Base-by-base conservation (phyloP, 2,329 filamentous ascomycete species). In the Pestalotiopsis sp. region DNA sequence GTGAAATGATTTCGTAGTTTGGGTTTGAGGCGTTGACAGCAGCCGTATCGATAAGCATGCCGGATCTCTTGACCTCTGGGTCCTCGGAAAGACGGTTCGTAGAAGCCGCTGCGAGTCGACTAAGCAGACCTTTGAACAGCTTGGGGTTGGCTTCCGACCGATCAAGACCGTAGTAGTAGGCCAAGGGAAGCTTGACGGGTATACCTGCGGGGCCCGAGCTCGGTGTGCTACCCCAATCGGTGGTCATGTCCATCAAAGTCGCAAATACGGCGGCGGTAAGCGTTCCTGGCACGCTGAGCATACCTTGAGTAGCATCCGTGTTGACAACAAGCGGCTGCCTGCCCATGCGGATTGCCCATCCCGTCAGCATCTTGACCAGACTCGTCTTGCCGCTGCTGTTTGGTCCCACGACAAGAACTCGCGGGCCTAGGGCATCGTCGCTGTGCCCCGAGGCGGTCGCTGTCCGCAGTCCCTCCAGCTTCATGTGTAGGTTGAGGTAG, bases 171-270 rank as follows among this genome's bases (percentile, higher is more conserved):
- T 93, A 97, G 80, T 94, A 93, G 78, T 97, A 97, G 36, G 95
- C 94, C 66, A 99, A 83, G 4, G 96, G 96, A 74, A 97, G 85
- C 83, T 98, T 98, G 65, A 97, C 93, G 0, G 95, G 95, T 20
- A 97, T 90, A 0, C 91, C 88, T 73, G 92, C 96, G 0, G 96
- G 95, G 0, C 95, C 96, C 72, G 93, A 97, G 74, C 95, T 97
- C 0, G 95, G 95, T 74, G 93, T 95, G 72, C 88, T 93, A 11
- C 96, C 96, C 91, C 94, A 98, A 75, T 95, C 93, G 2, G 86
- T 84, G 74, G 88, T 87, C 1, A 97, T 87, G 79, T 98, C 95
- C 82, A 98, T 88, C 74, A 97, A 88, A 0, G 92, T 94, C 11
- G 92, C 92, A 76, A 97, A 94, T 4, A 93, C 93, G n/a, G 92